Conservation (phyloP, 1,284 basidiomycete genomes). For the Apiotrichum akiyoshidainum region DNA sequence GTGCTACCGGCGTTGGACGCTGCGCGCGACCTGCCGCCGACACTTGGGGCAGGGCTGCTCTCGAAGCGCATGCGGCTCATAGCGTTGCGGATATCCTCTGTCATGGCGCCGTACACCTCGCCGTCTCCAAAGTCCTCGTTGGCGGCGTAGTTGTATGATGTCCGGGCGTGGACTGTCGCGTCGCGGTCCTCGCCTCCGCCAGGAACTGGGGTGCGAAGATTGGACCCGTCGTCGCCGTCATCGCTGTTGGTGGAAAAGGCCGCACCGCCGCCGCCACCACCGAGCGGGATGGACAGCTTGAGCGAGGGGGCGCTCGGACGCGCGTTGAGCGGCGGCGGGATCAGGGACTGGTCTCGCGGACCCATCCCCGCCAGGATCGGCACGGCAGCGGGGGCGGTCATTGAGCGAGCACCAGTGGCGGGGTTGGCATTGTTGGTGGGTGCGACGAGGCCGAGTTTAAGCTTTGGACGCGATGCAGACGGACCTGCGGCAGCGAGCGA, state of each 20-base stretch:
- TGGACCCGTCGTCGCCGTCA: slow-evolving; percentile 26
- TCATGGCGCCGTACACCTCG: slow-evolving; percentile 38
- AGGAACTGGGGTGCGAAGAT: slow-evolving; percentile 23
- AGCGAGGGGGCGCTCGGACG: slow-evolving; percentile 17
- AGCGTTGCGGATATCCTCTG: slow-evolving; percentile 39
- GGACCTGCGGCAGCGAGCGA: slow-evolving; percentile 21
- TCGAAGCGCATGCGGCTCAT: slow-evolving; percentile 28
- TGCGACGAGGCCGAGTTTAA: slow-evolving; percentile 19
- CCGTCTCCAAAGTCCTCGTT: slow-evolving; percentile 10
- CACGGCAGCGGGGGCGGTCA: slow-evolving; percentile 3
- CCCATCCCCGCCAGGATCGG: slow-evolving; percentile 8
- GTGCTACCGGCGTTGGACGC: slow-evolving; percentile 5
- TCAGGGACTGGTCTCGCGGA: slow-evolving; percentile 1
- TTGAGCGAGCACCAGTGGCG: background rate
- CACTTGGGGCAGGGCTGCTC: slow-evolving; percentile 7
- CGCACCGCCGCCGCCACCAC: slow-evolving; percentile 13
- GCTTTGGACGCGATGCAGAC: slow-evolving; percentile 31
- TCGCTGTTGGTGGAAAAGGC: slow-evolving; percentile 11
- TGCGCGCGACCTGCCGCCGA: slow-evolving; percentile 4
- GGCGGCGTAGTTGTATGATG: slow-evolving; percentile 16
- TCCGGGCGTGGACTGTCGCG: slow-evolving; percentile 36
- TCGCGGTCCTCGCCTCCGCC: slow-evolving; percentile 33
- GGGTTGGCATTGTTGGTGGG: background rate
- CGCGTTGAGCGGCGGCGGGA: background rate
- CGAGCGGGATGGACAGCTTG: slow-evolving; percentile 40